Evolutionary conservation across 176 grass and related monocot species (phyloP).

Genomic region (Thinopyrum elongatum): DNA sequence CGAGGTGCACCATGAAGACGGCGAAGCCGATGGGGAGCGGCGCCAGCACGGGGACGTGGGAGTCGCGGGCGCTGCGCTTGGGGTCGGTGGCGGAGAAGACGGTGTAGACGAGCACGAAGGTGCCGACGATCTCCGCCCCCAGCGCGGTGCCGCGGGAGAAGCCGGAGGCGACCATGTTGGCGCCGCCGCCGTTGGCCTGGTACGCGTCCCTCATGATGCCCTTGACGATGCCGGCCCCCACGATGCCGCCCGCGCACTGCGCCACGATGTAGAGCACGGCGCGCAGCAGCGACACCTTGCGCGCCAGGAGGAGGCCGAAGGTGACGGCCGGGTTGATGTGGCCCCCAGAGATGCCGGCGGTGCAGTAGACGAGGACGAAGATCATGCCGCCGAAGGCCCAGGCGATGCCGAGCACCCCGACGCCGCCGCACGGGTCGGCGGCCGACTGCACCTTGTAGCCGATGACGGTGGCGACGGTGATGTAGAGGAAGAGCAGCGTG

Average conservation of each 20-base stretch:
- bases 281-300: constrained; percentile 44
- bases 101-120: constrained; percentile 64
- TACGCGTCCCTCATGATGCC: constrained; percentile 49
- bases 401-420: constrained; percentile 83
- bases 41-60: constrained; percentile 38
- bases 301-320: constrained; percentile 46
- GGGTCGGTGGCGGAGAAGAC: constrained; percentile 61
- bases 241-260: constrained; percentile 49
- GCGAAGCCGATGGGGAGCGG: constrained; percentile 42
- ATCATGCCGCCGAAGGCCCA: constrained; percentile 99
- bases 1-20: constrained; percentile 44
- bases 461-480: constrained; percentile 67
- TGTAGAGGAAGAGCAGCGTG: constrained; percentile 66
- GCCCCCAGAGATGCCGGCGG: constrained; percentile 80
- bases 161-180: constrained; percentile 34
- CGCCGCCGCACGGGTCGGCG: constrained; percentile 46
- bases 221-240: constrained; percentile 51
- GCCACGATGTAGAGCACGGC: constrained; percentile 47
- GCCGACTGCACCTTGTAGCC: constrained; percentile 61
- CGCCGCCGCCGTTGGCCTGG: constrained; percentile 41
- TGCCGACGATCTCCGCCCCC: constrained; percentile 56
- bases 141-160: constrained; percentile 49
- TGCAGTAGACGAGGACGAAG: constrained; percentile 98
- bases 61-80: constrained; percentile 59
- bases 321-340: constrained; percentile 61